phyloP scores from a whole-genome alignment of 164 flowering plant genomes.

The Aristolochia californica region DNA sequence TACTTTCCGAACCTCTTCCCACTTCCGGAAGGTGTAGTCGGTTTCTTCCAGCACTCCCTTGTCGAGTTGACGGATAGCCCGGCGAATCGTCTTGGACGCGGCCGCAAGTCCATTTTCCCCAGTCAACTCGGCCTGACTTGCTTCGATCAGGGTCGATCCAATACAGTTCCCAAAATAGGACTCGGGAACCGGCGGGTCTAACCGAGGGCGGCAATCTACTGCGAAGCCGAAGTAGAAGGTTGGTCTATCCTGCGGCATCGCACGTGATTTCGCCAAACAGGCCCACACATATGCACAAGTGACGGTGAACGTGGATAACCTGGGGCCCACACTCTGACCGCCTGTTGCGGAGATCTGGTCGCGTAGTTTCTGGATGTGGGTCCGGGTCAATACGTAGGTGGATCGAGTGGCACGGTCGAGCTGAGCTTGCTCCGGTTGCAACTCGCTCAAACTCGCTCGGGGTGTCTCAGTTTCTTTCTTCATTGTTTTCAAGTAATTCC shows the following conservation, averaged over 20 bases:
- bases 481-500: neutral
- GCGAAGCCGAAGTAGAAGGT: conserved; percentile 13
- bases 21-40: neutral
- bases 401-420: neutral
- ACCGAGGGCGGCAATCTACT: conserved; percentile 24
- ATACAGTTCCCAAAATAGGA: conserved; percentile 48
- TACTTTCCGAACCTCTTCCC: neutral
- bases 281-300: conserved; percentile 31
- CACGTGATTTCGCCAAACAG: conserved; percentile 20
- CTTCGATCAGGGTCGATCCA: neutral
- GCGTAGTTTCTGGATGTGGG: conserved; percentile 5
- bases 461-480: neutral
- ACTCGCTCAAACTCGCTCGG: neutral
- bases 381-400: conserved; percentile 2
- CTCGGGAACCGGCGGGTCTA: conserved; percentile 19
- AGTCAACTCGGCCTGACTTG: conserved; percentile 7
- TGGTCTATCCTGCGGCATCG: neutral
- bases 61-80: conserved; percentile 9
- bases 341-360: neutral
- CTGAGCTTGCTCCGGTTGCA: neutral
- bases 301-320: conserved; percentile 21
- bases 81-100: conserved; percentile 20
- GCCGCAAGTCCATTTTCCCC: conserved; percentile 23
- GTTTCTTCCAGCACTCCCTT: neutral
- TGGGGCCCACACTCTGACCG: too few relatives aligned